phyloP scores from a whole-genome alignment of 305 asterid genomes.

The Fraxinus sp. region DNA sequence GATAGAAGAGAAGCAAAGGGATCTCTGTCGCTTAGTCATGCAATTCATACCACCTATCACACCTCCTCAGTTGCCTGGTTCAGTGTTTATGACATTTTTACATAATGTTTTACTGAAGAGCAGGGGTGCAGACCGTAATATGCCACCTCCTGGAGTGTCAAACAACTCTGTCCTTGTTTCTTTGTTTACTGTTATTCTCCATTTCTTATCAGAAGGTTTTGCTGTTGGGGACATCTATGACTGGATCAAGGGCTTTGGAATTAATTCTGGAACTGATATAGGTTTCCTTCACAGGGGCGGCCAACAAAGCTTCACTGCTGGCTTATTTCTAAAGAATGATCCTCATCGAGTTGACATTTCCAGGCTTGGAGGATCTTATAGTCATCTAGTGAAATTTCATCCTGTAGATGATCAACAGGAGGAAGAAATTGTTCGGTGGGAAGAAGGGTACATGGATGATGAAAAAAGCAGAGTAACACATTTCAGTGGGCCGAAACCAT shows the following conservation, averaged over 20 bases:
- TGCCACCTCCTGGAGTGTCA: conserved; percentile 95
- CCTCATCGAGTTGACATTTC: conserved; percentile 82
- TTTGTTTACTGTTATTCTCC: conserved; percentile 73
- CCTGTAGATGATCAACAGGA: conserved; percentile 53
- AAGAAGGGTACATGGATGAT: conserved; percentile 88
- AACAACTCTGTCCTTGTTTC: conserved; percentile 90
- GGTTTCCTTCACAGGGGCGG: conserved; percentile 96
- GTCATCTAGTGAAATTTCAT: conserved; percentile 61
- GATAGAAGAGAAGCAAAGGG: conserved; percentile 97
- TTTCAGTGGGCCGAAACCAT: conserved; percentile 69
- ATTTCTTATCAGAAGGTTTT: conserved; percentile 88
- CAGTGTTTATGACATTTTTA: conserved; percentile 76
- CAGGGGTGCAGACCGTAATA: conserved; percentile 89
- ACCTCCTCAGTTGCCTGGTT: conserved; percentile 83
- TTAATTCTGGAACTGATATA: conserved; percentile 56
- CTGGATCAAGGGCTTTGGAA: conserved; percentile 65
- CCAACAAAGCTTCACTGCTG: conserved; percentile 69
- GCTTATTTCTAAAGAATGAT: conserved; percentile 75
- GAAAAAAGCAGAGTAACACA: conserved; percentile 75
- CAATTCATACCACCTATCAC: conserved; percentile 80
- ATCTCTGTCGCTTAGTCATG: conserved; percentile 84
- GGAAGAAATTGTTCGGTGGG: conserved; percentile 83
- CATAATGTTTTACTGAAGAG: conserved; percentile 82
- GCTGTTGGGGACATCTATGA: conserved; percentile 57
- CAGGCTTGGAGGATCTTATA: conserved; percentile 89